Evolutionary conservation across 805 yeast species (phyloP).

Genomic region (Myxozyma neglecta): DNA sequence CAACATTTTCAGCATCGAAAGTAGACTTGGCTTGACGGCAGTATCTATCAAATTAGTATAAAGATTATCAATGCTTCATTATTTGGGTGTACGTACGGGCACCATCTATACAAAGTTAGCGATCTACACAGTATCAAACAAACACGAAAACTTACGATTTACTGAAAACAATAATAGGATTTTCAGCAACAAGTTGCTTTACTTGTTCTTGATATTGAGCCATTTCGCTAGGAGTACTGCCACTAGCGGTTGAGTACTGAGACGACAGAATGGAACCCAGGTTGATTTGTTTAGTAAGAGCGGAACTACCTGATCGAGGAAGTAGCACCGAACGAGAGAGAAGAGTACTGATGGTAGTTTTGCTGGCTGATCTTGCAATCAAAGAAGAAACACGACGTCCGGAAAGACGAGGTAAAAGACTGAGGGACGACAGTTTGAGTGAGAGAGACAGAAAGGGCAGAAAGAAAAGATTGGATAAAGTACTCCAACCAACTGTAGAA

Average conservation of each 20-base stretch:
- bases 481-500: no score
- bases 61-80: no score
- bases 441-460: no score
- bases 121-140: slow-evolving; percentile 39
- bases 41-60: slow-evolving; percentile 34
- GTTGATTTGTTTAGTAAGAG: background rate
- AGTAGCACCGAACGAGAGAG: background rate
- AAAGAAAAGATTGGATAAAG: no score
- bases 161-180: slow-evolving; percentile 77
- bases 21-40: slow-evolving; percentile 50
- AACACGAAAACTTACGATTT: slow-evolving; percentile 62
- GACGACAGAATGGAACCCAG: slow-evolving; percentile 12
- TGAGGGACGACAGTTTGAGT: slow-evolving; percentile 2
- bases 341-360: background rate
- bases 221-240: slow-evolving; percentile 18
- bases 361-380: background rate
- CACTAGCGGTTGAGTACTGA: slow-evolving; percentile 7
- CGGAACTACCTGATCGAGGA: background rate
- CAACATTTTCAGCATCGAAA: slow-evolving; percentile 43
- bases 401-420: background rate
- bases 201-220: slow-evolving; percentile 37
- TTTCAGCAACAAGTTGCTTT: slow-evolving; percentile 59
- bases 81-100: slow-evolving; percentile 25
- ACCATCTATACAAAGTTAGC: slow-evolving; percentile 10
- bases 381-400: slow-evolving; percentile 3